phyloP scores from a whole-genome alignment of 2,329 filamentous ascomycete species.

The Thielaviopsis euricoi region DNA sequence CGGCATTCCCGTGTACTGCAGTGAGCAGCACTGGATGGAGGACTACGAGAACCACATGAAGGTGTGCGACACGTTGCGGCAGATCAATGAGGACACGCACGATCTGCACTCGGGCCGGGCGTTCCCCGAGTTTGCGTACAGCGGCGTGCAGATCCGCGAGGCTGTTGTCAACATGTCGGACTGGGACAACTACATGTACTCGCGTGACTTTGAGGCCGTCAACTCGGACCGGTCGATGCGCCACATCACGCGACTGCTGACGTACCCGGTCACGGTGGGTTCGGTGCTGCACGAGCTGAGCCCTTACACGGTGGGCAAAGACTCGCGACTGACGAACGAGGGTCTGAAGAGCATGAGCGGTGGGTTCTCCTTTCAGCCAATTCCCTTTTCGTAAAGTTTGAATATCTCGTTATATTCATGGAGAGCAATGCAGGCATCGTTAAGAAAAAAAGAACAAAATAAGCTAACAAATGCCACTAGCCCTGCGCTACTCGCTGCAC shows the following conservation, averaged over 20 bases:
- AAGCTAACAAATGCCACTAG: slow-evolving; percentile 25
- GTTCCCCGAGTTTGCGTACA: slow-evolving; percentile 89
- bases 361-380: slow-evolving; percentile 33
- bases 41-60: slow-evolving; percentile 88
- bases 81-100: slow-evolving; percentile 97
- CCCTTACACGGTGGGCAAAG: slow-evolving; percentile 67
- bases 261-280: slow-evolving; percentile 81
- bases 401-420: background rate
- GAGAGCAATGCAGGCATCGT: background rate
- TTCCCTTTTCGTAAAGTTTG: no score
- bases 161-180: slow-evolving; percentile 93
- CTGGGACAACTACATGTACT: slow-evolving; percentile 95
- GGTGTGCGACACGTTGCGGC: slow-evolving; percentile 75
- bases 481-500: slow-evolving; percentile 83
- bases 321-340: slow-evolving; percentile 65
- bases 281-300: slow-evolving; percentile 89
- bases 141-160: slow-evolving; percentile 78
- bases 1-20: slow-evolving; percentile 85
- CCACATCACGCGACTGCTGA: slow-evolving; percentile 82
- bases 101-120: slow-evolving; percentile 78
- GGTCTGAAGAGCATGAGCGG: slow-evolving; percentile 87
- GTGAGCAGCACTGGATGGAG: slow-evolving; percentile 85
- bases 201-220: slow-evolving; percentile 76
- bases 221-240: slow-evolving; percentile 82
- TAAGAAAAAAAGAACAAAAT: background rate